Conservation (phyloP, 352 stramenopile species). For the Plasmopara halstedii region DNA sequence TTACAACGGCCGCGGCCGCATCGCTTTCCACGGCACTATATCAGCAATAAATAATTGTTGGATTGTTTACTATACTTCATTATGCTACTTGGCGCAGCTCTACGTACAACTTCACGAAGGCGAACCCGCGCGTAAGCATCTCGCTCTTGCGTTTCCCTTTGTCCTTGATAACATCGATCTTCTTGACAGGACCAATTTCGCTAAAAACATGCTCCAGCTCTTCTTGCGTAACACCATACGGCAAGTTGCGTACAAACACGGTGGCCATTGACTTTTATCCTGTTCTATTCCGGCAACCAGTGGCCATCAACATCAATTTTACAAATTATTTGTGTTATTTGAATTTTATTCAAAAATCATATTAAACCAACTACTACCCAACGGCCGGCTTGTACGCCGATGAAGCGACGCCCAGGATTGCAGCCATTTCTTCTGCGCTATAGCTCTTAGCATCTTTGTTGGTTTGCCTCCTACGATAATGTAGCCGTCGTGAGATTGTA, state of each 20-base stretch:
- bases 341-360: neutral
- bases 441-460: constrained; percentile 87
- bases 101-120: constrained; percentile 82
- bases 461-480: constrained; percentile 72
- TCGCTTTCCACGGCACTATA: constrained; percentile 66
- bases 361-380: constrained; percentile 15
- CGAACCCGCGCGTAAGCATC: constrained; percentile 75
- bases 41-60: too few relatives aligned
- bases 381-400: constrained; percentile 20
- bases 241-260: constrained; percentile 83
- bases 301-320: constrained; percentile 2
- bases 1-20: constrained; percentile 59
- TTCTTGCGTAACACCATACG: constrained; percentile 79
- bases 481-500: constrained; percentile 54
- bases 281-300: constrained; percentile 2
- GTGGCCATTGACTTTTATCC: constrained; percentile 30
- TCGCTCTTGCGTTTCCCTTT: constrained; percentile 81
- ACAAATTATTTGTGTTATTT: too few relatives aligned
- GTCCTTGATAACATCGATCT: constrained; percentile 86
- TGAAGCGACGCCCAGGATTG: constrained; percentile 74
- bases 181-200: constrained; percentile 73
- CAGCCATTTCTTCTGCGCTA: constrained; percentile 73
- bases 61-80: neutral
- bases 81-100: neutral
- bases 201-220: constrained; percentile 79